Percentiles rank a stretch among this genome's conserved stretches.
Evolutionary conservation across 2,329 filamentous ascomycete genomes (phyloP).

Genomic region (Annulohypoxylon truncatum): DNA sequence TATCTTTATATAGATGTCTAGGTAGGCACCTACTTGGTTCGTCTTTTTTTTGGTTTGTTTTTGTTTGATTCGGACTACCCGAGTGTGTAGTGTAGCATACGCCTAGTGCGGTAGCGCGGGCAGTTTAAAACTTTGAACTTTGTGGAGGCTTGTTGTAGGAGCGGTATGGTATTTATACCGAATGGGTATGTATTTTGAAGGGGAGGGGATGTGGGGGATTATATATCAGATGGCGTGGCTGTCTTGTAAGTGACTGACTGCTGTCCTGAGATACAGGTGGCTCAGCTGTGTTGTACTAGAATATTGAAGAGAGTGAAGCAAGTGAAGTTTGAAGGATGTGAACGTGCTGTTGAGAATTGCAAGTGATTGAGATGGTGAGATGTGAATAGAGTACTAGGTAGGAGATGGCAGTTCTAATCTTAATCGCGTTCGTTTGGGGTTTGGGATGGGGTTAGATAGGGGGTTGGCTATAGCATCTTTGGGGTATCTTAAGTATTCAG

Average conservation of each 20-base stretch:
- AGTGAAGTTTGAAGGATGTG: background rate
- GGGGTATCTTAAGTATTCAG: background rate
- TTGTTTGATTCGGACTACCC: constrained; percentile 3
- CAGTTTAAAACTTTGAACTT: background rate
- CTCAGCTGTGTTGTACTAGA: background rate
- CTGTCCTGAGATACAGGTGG: background rate
- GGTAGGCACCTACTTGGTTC: constrained; percentile 1
- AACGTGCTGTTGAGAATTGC: background rate
- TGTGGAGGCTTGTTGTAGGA: constrained; percentile 22
- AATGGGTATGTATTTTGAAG: background rate
- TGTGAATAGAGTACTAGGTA: background rate
- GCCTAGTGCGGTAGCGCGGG: background rate
- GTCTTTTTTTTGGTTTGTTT: constrained; percentile 12
- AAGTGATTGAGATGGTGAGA: background rate
- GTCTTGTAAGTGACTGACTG: background rate
- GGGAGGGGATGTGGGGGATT: background rate
- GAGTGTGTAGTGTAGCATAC: background rate
- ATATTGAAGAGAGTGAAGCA: background rate
- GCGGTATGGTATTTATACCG: background rate
- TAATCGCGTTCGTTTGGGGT: background rate
- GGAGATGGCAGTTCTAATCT: background rate
- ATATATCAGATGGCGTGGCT: constrained; percentile 14
- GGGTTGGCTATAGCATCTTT: background rate
- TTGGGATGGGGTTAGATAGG: background rate
- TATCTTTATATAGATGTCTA: constrained; percentile 17